These are phyloP conservation scores for Solanum hybrid DNA, from an alignment of 305 asterid species.

Conservation along the genomic window DNA sequence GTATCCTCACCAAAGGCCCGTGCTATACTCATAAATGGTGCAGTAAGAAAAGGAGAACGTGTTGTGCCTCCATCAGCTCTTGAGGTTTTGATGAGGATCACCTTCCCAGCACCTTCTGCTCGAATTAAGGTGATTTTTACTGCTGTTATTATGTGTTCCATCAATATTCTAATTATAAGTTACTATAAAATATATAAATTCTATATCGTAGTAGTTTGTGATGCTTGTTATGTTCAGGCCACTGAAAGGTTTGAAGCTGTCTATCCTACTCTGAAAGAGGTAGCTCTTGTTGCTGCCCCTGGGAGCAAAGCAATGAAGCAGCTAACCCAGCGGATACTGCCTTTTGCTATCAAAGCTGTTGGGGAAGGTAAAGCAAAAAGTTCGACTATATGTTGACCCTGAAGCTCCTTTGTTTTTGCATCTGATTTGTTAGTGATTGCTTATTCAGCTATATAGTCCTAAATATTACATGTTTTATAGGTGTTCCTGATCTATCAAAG, in stretches of 20 bases:
- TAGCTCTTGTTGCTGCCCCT: conserved; percentile 30
- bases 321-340: conserved; percentile 28
- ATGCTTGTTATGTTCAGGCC: conserved; percentile 17
- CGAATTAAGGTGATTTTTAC: conserved; percentile 21
- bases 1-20: conserved; percentile 25
- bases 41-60: conserved; percentile 38
- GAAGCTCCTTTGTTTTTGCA: background rate
- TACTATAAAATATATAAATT: background rate
- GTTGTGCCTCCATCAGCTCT: conserved; percentile 33
- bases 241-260: conserved; percentile 34
- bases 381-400: background rate
- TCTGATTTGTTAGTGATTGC: background rate
- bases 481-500: conserved; percentile 17
- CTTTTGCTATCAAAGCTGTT: conserved; percentile 25
- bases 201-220: background rate
- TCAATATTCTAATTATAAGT: background rate
- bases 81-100: conserved; percentile 21
- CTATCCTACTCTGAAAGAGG: conserved; percentile 32
- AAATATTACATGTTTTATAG: conserved; percentile 11
- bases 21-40: conserved; percentile 28
- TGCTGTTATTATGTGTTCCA: background rate
- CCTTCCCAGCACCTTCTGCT: conserved; percentile 27
- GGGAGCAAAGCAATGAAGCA: conserved; percentile 40
- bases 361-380: conserved; percentile 22
- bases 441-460: background rate